Evolutionary conservation across 1,139 yeast species (phyloP).

Genomic region (Suhomyces choctaworum): DNA sequence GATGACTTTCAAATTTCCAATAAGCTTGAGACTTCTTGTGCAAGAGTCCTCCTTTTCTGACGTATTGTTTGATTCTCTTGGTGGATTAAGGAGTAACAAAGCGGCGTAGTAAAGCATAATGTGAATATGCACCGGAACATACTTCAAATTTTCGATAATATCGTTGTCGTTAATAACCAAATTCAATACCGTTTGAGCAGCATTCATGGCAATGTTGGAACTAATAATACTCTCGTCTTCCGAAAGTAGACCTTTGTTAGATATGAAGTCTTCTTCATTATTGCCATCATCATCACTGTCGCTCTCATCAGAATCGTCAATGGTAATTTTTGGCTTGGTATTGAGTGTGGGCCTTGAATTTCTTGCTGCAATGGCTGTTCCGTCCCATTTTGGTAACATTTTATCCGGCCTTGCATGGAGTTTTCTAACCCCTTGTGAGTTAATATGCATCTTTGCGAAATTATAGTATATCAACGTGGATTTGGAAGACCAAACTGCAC

Average conservation of each 20-base stretch:
- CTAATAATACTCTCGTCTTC: constrained; percentile 37
- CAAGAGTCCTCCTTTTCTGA: constrained; percentile 19
- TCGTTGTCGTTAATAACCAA: constrained; percentile 61
- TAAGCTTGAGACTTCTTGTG: constrained; percentile 21
- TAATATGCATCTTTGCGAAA: constrained; percentile 74
- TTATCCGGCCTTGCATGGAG: constrained; percentile 37
- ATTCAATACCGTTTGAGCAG: constrained; percentile 64
- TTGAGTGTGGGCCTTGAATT: neutral
- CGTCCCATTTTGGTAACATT: constrained; percentile 42
- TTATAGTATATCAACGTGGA: constrained; percentile 70
- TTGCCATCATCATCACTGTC: constrained; percentile 31
- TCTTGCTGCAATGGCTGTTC: neutral
- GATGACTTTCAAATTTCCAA: constrained; percentile 35
- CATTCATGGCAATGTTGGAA: constrained; percentile 55
- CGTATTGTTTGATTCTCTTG: constrained; percentile 26
- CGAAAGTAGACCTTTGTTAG: constrained; percentile 39
- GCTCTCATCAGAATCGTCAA: constrained; percentile 6
- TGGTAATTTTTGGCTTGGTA: neutral
- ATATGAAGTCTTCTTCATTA: constrained; percentile 33
- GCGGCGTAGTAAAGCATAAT: constrained; percentile 73
- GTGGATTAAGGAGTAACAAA: constrained; percentile 54
- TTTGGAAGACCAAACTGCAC: constrained; percentile 70
- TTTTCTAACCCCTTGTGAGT: constrained; percentile 54
- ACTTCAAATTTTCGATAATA: constrained; percentile 55
- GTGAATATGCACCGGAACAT: constrained; percentile 71